Evolutionary conservation across 2,329 filamentous ascomycete species (phyloP), one percentile per base, ranked within the genome.

Genomic region (Penicillium sp.): DNA sequence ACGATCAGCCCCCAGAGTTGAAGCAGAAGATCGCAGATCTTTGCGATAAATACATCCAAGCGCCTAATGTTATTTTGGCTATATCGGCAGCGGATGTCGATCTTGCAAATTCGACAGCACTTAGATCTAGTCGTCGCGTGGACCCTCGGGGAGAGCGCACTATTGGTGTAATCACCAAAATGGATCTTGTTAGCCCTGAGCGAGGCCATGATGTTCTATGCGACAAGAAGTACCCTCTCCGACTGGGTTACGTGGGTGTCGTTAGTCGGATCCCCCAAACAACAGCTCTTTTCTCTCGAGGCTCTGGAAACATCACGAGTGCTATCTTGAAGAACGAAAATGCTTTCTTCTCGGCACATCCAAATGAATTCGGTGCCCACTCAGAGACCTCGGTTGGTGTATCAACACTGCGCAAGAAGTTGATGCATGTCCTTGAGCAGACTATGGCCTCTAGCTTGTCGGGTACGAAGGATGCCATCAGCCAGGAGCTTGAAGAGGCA

Each of bases 71-170:
- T 61, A 97, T 99, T 56, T 81, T 99, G 7, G 94, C 94, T 32
- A 97, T 99, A 56, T 99, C 95, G 1, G 94, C 95, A 1, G 94
- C 94, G 20, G 94, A 99, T 73, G 94, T 99, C 15, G 94, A 99
- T 78, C 75, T 99, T 51, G 94, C 94, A 18, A 99, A 99, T 71
- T 99, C 94, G 1, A 94, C 94, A 6, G 92, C 94, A 5, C 75
- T 99, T 20, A 83, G 92, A 62, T 91, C 94, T 15, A 96, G 92
- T 61, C 84, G 94, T 56, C 84, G 93, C 61, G 92, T 97, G 23
- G 94, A 99, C 66, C 94, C 94, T 1, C 83, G 94, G 54, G 94
- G 94, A 48, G 94, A 99, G 75, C 84, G 94, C 56, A 99, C 94
- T 0, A 99, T 99, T 67, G 94, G 94, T 37, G 94, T 99, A n/a